Evolutionary conservation across 2,329 filamentous ascomycete genomes (phyloP).

Genomic region (Penicillium italicum): DNA sequence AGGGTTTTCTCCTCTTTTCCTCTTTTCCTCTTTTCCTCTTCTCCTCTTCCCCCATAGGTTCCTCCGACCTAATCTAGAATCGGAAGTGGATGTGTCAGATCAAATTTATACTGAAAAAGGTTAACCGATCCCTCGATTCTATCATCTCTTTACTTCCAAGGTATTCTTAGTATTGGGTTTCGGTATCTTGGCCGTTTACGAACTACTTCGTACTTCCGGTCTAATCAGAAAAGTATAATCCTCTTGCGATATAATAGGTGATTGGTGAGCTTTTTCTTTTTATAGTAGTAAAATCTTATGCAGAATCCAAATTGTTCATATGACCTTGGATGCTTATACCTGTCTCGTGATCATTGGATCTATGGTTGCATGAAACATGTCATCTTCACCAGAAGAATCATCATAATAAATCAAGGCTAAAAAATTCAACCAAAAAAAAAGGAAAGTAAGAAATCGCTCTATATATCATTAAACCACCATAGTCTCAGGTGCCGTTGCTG

Average conservation of each 20-base stretch:
- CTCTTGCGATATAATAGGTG: neutral
- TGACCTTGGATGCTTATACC: neutral
- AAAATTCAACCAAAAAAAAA: neutral
- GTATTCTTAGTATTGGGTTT: too few species aligned
- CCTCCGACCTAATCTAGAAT: neutral
- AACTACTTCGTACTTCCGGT: neutral
- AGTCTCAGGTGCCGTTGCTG: constrained; percentile 14
- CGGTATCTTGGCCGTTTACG: neutral
- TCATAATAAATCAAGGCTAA: neutral
- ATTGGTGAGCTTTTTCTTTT: neutral
- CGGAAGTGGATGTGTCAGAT: neutral
- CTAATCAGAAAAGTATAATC: neutral
- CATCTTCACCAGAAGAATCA: neutral
- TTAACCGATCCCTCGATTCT: constrained; percentile 10
- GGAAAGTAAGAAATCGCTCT: too few species aligned
- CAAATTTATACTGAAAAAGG: constrained; percentile 9
- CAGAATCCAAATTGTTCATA: neutral
- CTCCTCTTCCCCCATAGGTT: neutral
- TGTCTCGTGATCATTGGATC: neutral
- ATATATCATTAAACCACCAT: constrained; percentile 17
- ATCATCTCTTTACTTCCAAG: neutral
- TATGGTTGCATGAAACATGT: neutral
- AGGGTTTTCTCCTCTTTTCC: neutral
- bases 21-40: neutral
- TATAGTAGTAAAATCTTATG: neutral